phyloP scores from a whole-genome alignment of 495 filamentous ascomycete genomes.

The Ramalina intermedia region DNA sequence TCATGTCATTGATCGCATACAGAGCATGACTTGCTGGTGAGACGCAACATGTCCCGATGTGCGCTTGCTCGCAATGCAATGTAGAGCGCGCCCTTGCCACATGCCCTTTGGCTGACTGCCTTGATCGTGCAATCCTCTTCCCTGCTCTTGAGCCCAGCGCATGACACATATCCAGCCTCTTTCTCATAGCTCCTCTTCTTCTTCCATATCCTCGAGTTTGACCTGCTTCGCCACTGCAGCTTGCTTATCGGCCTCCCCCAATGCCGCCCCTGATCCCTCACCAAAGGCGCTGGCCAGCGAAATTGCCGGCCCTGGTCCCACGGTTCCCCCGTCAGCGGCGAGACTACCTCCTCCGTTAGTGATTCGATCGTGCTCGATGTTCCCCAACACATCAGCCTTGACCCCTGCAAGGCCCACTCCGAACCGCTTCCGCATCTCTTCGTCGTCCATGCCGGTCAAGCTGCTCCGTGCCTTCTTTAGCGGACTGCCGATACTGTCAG shows the following conservation, averaged over 20 bases:
- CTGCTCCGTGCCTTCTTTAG: slow-evolving; percentile 72
- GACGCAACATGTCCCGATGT: too few species aligned
- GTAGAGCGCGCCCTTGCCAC: too few species aligned
- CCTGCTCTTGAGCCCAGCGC: too few species aligned
- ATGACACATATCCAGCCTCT: neutral
- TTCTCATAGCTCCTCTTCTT: slow-evolving; percentile 17
- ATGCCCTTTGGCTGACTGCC: too few species aligned
- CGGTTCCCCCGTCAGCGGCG: neutral
- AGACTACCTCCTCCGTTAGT: neutral
- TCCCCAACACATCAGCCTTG: slow-evolving; percentile 24
- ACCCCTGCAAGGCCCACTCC: slow-evolving; percentile 27
- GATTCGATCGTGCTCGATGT: slow-evolving; percentile 6
- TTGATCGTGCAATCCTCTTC: too few species aligned
- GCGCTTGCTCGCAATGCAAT: too few species aligned
- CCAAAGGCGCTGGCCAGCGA: neutral
- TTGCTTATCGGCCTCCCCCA: neutral
- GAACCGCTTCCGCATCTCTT: slow-evolving; percentile 34
- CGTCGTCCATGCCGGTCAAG: slow-evolving; percentile 46
- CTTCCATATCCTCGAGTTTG: slow-evolving; percentile 20
- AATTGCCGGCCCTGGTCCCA: neutral
- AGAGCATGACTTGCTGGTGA: too few species aligned
- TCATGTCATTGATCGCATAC: too few species aligned
- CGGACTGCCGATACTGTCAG: slow-evolving; percentile 55
- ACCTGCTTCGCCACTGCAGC: neutral
- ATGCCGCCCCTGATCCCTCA: neutral